Evolutionary conservation across 1,284 basidiomycete genomes (phyloP).

Genomic region (Ustilago curta): DNA sequence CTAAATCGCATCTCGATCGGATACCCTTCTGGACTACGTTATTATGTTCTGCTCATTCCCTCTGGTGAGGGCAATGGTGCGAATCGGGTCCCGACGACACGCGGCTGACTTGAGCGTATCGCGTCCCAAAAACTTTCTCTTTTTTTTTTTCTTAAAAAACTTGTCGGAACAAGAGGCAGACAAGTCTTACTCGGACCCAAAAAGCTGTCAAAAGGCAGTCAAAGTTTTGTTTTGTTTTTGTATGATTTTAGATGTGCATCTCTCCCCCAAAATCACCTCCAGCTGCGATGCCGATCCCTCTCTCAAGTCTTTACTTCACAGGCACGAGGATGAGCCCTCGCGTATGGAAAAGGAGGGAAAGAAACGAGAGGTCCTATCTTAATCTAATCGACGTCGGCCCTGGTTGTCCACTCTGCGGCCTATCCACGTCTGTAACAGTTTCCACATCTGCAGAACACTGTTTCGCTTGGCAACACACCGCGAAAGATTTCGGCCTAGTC

Average conservation of each 20-base stretch:
- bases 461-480: not conserved
- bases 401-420: not conserved
- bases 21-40: too few relatives aligned
- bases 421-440: too few relatives aligned
- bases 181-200: too few relatives aligned
- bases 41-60: too few relatives aligned
- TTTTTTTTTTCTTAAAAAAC: not conserved
- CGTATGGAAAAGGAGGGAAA: too few relatives aligned
- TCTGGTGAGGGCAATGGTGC: too few relatives aligned
- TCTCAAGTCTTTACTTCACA: too few relatives aligned
- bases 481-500: not conserved
- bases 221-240: not conserved
- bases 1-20: too few relatives aligned
- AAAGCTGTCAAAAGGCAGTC: not conserved
- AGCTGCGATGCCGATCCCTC: conserved; percentile 8
- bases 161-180: not conserved
- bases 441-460: not conserved
- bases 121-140: conserved; percentile 6
- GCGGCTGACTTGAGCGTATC: not conserved
- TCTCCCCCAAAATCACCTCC: conserved; percentile 6
- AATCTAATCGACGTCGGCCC: not conserved
- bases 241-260: too few relatives aligned
- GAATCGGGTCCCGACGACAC: too few relatives aligned
- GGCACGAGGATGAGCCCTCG: too few relatives aligned
- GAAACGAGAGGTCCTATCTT: too few relatives aligned